phyloP scores from a whole-genome alignment of 768 basidiomycete species.

The Favolaschia claudopus region DNA sequence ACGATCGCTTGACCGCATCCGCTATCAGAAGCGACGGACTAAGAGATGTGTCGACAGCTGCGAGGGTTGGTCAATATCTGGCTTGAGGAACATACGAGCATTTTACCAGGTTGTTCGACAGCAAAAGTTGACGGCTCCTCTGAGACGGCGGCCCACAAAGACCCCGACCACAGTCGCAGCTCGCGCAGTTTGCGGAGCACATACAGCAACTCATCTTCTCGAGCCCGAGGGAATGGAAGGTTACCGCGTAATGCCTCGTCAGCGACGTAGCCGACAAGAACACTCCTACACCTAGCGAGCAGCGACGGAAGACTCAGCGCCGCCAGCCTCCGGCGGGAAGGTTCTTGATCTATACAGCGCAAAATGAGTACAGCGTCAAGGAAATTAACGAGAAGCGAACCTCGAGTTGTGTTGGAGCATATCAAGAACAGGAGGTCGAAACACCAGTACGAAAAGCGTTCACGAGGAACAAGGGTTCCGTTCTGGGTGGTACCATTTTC shows the following conservation, averaged over 20 bases:
- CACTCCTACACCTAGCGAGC: slow-evolving; percentile 75
- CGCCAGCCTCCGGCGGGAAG: slow-evolving; percentile 71
- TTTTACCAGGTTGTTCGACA: slow-evolving; percentile 64
- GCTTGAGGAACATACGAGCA: neutral
- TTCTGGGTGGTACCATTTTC: slow-evolving; percentile 67
- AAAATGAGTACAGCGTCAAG: neutral
- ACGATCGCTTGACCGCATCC: slow-evolving; percentile 77
- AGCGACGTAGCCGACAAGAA: slow-evolving; percentile 78
- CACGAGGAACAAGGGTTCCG: slow-evolving; percentile 67
- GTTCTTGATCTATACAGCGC: slow-evolving; percentile 61
- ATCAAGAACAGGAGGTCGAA: slow-evolving; percentile 86
- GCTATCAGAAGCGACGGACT: slow-evolving; percentile 65
- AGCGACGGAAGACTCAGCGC: slow-evolving; percentile 75
- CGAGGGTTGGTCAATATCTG: slow-evolving; percentile 21
- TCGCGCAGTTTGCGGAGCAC: slow-evolving; percentile 79
- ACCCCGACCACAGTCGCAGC: slow-evolving; percentile 77
- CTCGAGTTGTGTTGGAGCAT: slow-evolving; percentile 71
- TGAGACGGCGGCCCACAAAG: slow-evolving; percentile 78
- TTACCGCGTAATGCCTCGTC: slow-evolving; percentile 87
- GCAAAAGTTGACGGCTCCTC: slow-evolving; percentile 66
- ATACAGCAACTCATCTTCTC: slow-evolving; percentile 91
- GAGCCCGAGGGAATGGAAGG: slow-evolving; percentile 85
- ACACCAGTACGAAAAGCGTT: slow-evolving; percentile 93
- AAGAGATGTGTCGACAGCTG: slow-evolving; percentile 51
- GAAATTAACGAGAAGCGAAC: slow-evolving; percentile 41